These are phyloP conservation scores for Aspergillus homomorphus DNA, from an alignment of 495 filamentous ascomycete species.

Conservation along the genomic window DNA sequence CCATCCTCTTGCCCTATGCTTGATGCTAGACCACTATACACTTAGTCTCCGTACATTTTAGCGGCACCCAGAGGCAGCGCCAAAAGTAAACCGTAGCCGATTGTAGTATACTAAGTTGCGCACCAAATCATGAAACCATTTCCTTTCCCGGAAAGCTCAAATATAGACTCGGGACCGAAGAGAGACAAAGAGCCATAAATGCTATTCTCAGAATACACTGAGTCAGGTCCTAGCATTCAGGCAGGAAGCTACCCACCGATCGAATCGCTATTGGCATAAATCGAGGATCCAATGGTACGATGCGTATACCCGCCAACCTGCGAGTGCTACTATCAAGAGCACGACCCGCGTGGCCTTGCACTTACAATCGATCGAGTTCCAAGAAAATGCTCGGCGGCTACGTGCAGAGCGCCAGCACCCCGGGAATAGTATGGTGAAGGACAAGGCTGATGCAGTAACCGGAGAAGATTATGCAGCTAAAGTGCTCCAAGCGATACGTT, in stretches of 20 bases:
- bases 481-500: not conserved
- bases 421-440: not conserved
- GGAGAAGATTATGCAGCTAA: not conserved
- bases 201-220: too few relatives aligned
- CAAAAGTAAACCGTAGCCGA: too few relatives aligned
- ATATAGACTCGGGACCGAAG: not conserved
- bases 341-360: not conserved
- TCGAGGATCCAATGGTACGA: not conserved
- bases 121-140: too few relatives aligned
- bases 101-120: too few relatives aligned
- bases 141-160: not conserved
- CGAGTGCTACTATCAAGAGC: not conserved
- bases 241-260: not conserved
- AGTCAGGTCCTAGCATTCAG: not conserved
- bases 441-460: not conserved
- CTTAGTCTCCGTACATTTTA: too few relatives aligned
- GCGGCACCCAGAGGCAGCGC: too few relatives aligned
- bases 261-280: not conserved
- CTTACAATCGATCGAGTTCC: not conserved
- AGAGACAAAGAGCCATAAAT: not conserved
- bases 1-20: too few relatives aligned
- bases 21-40: too few relatives aligned
- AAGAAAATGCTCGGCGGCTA: not conserved
- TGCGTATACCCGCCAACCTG: not conserved
- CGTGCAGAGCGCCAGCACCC: conserved; percentile 1